Conservation (phyloP, 352 stramenopile species). For the Pythium dissotocum region DNA sequence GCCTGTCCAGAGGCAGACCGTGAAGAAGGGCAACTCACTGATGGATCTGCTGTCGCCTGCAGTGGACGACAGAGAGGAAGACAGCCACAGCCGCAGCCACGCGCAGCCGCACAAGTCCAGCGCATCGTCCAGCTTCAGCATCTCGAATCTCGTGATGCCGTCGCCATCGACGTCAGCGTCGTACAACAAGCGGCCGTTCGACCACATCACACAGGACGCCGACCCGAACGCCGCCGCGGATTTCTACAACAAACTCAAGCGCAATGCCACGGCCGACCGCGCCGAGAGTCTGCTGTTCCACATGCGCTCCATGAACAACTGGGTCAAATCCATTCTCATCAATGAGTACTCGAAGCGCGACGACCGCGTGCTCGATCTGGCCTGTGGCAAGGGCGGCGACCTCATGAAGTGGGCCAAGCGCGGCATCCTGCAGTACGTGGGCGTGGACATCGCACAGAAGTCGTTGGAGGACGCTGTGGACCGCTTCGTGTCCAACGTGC, state of each 20-base stretch:
- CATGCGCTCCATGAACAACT: constrained; percentile 98
- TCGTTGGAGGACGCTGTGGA: constrained; percentile 94
- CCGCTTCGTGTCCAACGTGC: constrained; percentile 70
- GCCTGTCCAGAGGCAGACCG: neutral
- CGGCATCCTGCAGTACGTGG: constrained; percentile 94
- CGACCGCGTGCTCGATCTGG: constrained; percentile 95
- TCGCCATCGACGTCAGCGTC: constrained; percentile 21
- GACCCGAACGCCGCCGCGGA: constrained; percentile 68
- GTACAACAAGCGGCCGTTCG: constrained; percentile 51
- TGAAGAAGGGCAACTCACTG: constrained; percentile 78
- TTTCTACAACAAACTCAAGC: constrained; percentile 88
- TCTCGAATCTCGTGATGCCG: constrained; percentile 54
- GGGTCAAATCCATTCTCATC: constrained; percentile 97
- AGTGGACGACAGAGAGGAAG: neutral
- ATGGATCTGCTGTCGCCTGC: constrained; percentile 70
- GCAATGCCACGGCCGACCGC: constrained; percentile 69
- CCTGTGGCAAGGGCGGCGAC: constrained; percentile 98
- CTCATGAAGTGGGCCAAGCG: constrained; percentile 96
- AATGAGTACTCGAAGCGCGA: constrained; percentile 82
- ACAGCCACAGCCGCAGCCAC: neutral
- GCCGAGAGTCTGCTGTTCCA: constrained; percentile 95
- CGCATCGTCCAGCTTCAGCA: constrained; percentile 43
- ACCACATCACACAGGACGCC: constrained; percentile 54
- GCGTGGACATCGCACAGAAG: constrained; percentile 97
- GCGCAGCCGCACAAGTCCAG: constrained; percentile 4